These are phyloP conservation scores for Przewalskia tangutica DNA, from an alignment of 257 asterid genomes.

Conservation along the genomic window DNA sequence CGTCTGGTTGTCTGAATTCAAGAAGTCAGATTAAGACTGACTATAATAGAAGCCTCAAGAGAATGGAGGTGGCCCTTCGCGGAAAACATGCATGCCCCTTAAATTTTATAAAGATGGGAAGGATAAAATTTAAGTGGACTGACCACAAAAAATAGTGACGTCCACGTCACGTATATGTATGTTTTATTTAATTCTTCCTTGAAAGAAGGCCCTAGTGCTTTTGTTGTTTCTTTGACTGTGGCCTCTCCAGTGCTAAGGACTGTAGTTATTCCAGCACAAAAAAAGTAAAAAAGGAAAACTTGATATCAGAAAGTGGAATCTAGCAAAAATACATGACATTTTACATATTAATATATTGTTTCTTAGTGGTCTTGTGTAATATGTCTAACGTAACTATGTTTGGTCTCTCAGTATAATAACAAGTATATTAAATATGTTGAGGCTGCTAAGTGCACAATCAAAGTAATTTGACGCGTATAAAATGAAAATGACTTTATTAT, in stretches of 20 bases:
- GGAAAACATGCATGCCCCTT: slow-evolving; percentile 1
- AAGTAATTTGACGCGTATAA: background rate
- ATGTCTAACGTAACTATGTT: slow-evolving; percentile 10
- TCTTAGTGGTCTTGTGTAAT: slow-evolving; percentile 11
- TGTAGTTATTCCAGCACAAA: background rate
- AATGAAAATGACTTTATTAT: background rate
- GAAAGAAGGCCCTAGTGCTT: background rate
- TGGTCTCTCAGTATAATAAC: slow-evolving; percentile 1
- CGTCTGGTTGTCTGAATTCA: too few relatives aligned
- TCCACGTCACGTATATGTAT: slow-evolving; percentile 18
- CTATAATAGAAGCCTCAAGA: background rate
- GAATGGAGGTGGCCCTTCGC: background rate
- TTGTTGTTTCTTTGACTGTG: background rate
- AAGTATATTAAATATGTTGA: background rate
- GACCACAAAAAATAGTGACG: slow-evolving; percentile 15
- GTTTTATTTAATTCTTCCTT: background rate
- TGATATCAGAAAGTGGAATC: background rate
- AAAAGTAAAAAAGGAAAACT: background rate
- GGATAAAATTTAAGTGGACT: slow-evolving; percentile 8
- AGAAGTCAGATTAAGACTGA: too few relatives aligned
- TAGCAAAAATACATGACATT: background rate
- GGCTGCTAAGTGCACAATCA: background rate
- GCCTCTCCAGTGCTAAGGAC: background rate
- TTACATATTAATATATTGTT: background rate
- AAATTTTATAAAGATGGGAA: background rate